These are phyloP conservation scores for Sugiyamaella qingdaonensis DNA, from an alignment of 805 yeast species.

Conservation along the genomic window DNA sequence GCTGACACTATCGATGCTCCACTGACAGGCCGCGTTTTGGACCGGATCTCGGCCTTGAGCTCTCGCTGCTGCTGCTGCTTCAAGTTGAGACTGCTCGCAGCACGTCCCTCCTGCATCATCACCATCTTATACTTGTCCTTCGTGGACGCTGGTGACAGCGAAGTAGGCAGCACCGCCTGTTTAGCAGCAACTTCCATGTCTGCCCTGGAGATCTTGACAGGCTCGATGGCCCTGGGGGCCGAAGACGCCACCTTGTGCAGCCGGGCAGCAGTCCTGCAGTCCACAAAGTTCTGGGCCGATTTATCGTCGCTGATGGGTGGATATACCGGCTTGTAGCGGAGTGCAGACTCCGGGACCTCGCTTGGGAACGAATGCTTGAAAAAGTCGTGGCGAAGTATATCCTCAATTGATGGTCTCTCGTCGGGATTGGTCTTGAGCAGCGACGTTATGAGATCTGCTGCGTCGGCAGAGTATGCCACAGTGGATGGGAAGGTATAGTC, in stretches of 20 bases:
- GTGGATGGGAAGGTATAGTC: slow-evolving; percentile 78
- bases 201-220: slow-evolving; percentile 22
- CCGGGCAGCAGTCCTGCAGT: slow-evolving; percentile 10
- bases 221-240: slow-evolving; percentile 1
- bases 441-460: slow-evolving; percentile 65
- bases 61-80: slow-evolving; percentile 12
- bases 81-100: slow-evolving; percentile 6
- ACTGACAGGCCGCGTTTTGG: neutral
- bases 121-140: slow-evolving; percentile 68
- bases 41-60: neutral
- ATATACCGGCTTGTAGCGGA: slow-evolving; percentile 59
- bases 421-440: slow-evolving; percentile 74
- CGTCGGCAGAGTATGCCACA: slow-evolving; percentile 62
- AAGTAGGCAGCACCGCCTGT: slow-evolving; percentile 62
- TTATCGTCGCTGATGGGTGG: slow-evolving; percentile 49
- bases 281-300: slow-evolving; percentile 16
- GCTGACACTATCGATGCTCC: neutral
- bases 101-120: slow-evolving; percentile 21
- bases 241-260: slow-evolving; percentile 2
- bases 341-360: slow-evolving; percentile 56
- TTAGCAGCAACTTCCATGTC: slow-evolving; percentile 42
- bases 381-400: slow-evolving; percentile 79
- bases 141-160: slow-evolving; percentile 90
- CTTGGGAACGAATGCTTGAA: slow-evolving; percentile 74
- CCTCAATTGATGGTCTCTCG: slow-evolving; percentile 74